phyloP scores from a whole-genome alignment of 192 early-diverging fungal genomes.

The Dissophora ornata region DNA sequence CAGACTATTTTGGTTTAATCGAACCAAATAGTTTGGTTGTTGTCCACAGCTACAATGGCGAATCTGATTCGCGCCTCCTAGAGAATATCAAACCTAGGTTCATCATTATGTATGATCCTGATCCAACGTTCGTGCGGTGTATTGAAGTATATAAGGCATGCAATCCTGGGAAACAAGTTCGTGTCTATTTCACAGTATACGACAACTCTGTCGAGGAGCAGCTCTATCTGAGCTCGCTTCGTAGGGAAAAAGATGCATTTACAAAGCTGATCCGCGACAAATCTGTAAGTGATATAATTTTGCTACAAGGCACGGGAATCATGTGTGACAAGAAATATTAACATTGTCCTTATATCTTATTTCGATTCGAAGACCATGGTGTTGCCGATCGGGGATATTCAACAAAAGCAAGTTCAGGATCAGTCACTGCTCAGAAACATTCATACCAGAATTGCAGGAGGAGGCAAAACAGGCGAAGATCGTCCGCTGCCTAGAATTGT shows the following conservation, averaged over 20 bases:
- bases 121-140: conserved; percentile 86
- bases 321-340: neutral
- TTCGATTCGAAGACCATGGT: conserved; percentile 74
- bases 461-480: conserved; percentile 42
- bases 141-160: conserved; percentile 77
- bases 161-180: conserved; percentile 64
- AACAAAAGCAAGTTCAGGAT: conserved; percentile 35
- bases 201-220: conserved; percentile 97
- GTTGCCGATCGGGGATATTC: conserved; percentile 73
- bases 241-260: conserved; percentile 94
- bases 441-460: conserved; percentile 53
- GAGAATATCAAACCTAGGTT: conserved; percentile 76
- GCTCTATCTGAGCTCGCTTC: conserved; percentile 82
- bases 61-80: conserved; percentile 73
- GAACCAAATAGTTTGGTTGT: conserved; percentile 61
- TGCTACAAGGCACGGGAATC: no score
- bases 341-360: neutral
- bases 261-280: conserved; percentile 92
- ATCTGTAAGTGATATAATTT: conserved; percentile 61
- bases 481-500: conserved; percentile 63
- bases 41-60: conserved; percentile 68
- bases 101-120: conserved; percentile 93
- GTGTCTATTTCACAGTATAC: conserved; percentile 94
- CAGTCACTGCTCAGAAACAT: conserved; percentile 49
- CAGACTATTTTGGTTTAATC: conserved; percentile 62